Percentiles rank a stretch among this genome's conserved stretches.
phyloP scores from a whole-genome alignment of 345 rosid species.

The Physaria fendleri region DNA sequence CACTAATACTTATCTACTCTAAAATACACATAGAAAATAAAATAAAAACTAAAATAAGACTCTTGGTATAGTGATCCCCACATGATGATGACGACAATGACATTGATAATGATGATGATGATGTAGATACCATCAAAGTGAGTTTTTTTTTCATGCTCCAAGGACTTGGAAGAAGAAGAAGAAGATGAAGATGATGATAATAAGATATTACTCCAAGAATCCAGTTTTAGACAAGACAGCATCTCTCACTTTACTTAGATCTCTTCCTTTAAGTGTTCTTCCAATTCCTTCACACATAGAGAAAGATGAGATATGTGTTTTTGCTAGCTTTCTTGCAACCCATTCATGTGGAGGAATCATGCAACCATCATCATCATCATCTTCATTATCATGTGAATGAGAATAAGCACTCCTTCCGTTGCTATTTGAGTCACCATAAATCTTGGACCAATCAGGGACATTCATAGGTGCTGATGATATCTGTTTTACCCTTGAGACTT shows the following conservation, averaged over 20 bases:
- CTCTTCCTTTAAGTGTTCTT: constrained; percentile 96
- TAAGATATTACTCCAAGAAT: constrained; percentile 54
- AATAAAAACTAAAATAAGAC: too few relatives aligned
- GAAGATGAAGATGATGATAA: constrained; percentile 12
- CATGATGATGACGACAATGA: too few relatives aligned
- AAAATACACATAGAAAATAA: too few relatives aligned
- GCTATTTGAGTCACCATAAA: constrained; percentile 47
- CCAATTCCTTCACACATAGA: constrained; percentile 92
- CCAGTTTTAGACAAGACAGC: constrained; percentile 86
- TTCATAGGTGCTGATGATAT: constrained; percentile 80
- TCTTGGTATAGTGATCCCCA: too few relatives aligned
- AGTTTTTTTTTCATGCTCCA: constrained; percentile 18
- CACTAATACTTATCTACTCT: too few relatives aligned
- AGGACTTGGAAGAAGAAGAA: constrained; percentile 16
- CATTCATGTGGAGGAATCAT: constrained; percentile 95
- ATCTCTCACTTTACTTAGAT: constrained; percentile 88
- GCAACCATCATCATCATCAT: constrained; percentile 35
- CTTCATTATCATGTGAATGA: constrained; percentile 22
- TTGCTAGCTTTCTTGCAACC: constrained; percentile 76
- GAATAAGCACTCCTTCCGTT: constrained; percentile 9
- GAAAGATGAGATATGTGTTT: constrained; percentile 75
- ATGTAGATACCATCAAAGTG: too few relatives aligned
- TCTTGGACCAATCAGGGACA: constrained; percentile 93
- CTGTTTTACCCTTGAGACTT: constrained; percentile 32
- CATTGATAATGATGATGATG: too few relatives aligned